A percentile compares a stretch with the other conserved stretches of the same genome.
phyloP scores from a whole-genome alignment of 129 eudicot species.

The Flaveria ramosissima region DNA sequence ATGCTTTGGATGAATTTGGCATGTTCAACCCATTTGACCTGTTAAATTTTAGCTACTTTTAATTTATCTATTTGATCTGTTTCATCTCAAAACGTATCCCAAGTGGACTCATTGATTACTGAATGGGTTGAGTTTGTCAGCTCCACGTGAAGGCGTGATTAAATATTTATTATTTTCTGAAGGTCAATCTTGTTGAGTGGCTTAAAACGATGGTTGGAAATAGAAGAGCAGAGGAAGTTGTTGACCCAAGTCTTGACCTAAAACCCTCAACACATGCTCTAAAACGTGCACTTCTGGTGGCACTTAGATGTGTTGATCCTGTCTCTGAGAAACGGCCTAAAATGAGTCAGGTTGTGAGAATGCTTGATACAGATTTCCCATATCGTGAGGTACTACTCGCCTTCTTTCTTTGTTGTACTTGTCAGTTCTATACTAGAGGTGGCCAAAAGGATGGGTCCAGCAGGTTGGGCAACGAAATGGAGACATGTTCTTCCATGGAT shows the following conservation, averaged over 20 bases:
- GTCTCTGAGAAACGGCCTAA: slow-evolving; percentile 85
- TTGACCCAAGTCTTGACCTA: slow-evolving; percentile 72
- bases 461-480: neutral
- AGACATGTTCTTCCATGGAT: neutral
- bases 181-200: slow-evolving; percentile 99
- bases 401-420: neutral
- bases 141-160: neutral
- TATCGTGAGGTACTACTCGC: slow-evolving; percentile 72
- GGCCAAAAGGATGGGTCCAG: neutral
- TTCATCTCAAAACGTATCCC: neutral
- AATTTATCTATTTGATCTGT: too few species aligned
- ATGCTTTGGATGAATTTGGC: neutral
- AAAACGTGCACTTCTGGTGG: slow-evolving; percentile 89
- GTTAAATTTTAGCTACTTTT: too few species aligned
- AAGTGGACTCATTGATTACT: neutral
- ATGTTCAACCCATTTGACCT: neutral
- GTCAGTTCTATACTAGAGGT: neutral
- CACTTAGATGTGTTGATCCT: slow-evolving; percentile 94
- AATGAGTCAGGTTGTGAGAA: slow-evolving; percentile 95
- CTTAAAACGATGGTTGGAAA: slow-evolving; percentile 87
- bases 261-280: slow-evolving; percentile 84
- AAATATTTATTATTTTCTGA: slow-evolving; percentile 11
- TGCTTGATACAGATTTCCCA: slow-evolving; percentile 87
- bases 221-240: slow-evolving; percentile 90
- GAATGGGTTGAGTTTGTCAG: neutral